Evolutionary conservation across 2,329 filamentous ascomycete genomes (phyloP).

Genomic region (Gliomastix tumulicola): DNA sequence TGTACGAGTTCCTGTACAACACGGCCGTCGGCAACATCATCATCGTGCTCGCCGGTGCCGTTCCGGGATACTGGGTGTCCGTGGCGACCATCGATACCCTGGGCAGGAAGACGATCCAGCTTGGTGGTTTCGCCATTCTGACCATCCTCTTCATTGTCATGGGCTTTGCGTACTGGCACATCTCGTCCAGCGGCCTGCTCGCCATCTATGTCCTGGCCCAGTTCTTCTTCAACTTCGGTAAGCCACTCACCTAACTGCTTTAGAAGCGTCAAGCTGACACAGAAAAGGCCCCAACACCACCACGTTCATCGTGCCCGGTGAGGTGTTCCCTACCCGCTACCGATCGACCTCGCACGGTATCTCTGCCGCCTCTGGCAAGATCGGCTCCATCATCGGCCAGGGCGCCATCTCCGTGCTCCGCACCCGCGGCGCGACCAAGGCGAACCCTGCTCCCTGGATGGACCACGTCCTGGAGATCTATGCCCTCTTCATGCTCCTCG

Average conservation of each 20-base stretch:
- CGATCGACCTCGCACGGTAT: conserved; percentile 92
- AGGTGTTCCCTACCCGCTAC: conserved; percentile 92
- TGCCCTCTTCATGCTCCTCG: conserved; percentile 71
- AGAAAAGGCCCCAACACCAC: conserved; percentile 68
- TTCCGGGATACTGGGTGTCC: conserved; percentile 84
- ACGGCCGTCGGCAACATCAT: conserved; percentile 91
- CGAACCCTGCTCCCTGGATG: conserved; percentile 93
- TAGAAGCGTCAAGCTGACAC: conserved; percentile 2
- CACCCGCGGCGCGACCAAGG: conserved; percentile 65
- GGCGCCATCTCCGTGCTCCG: conserved; percentile 92
- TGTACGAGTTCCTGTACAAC: conserved; percentile 85
- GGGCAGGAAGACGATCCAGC: conserved; percentile 94
- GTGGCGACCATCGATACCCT: conserved; percentile 92
- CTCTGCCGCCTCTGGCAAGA: conserved; percentile 82
- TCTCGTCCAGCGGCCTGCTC: conserved; percentile 60
- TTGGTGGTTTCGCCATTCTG: conserved; percentile 84
- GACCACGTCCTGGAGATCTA: conserved; percentile 75
- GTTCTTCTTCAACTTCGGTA: conserved; percentile 97
- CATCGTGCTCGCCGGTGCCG: conserved; percentile 73
- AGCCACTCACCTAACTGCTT: conserved; percentile 1
- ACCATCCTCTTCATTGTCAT: conserved; percentile 92
- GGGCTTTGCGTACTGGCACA: conserved; percentile 88
- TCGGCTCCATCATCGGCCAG: conserved; percentile 79
- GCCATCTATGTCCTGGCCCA: conserved; percentile 96
- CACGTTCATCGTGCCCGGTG: conserved; percentile 91